Conservation (phyloP, 257 asterid genomes). For the Euphrasia confusa region DNA sequence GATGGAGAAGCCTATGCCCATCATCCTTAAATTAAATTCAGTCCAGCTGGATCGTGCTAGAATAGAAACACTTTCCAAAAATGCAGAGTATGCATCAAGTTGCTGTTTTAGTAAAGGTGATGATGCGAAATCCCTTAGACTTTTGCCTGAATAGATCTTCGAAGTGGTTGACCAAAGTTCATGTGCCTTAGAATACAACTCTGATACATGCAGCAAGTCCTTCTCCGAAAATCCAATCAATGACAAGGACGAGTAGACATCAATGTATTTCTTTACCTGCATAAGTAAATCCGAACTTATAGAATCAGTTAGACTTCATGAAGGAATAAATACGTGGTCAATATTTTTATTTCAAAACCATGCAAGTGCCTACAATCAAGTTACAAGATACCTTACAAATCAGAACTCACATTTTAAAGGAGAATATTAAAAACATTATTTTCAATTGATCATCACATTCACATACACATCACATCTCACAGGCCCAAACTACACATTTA, state of each 20-base stretch:
- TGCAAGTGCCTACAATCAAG: neutral
- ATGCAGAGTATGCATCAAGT: constrained; percentile 60
- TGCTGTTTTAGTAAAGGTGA: constrained; percentile 45
- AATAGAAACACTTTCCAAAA: constrained; percentile 72
- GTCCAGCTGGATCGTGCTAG: constrained; percentile 98
- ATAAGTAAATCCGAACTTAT: constrained; percentile 34
- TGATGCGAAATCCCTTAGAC: constrained; percentile 31
- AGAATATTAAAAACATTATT: neutral
- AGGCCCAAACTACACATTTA: constrained; percentile 3
- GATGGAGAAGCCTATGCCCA: constrained; percentile 74
- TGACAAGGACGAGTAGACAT: constrained; percentile 90
- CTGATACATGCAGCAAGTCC: constrained; percentile 61
- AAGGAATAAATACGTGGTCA: neutral
- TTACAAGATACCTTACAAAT: neutral
- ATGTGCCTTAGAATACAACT: constrained; percentile 67
- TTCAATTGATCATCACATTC: constrained; percentile 18
- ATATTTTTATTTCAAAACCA: constrained; percentile 6
- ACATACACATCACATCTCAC: neutral
- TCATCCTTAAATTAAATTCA: constrained; percentile 77
- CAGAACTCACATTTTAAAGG: constrained; percentile 6
- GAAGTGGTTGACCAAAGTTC: constrained; percentile 61
- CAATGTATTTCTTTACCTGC: constrained; percentile 91
- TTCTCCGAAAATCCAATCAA: constrained; percentile 85
- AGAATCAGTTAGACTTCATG: constrained; percentile 1
- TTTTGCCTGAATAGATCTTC: constrained; percentile 36